Evolutionary conservation across 441 rosid genomes (phyloP).

Genomic region (Populus hybrid): DNA sequence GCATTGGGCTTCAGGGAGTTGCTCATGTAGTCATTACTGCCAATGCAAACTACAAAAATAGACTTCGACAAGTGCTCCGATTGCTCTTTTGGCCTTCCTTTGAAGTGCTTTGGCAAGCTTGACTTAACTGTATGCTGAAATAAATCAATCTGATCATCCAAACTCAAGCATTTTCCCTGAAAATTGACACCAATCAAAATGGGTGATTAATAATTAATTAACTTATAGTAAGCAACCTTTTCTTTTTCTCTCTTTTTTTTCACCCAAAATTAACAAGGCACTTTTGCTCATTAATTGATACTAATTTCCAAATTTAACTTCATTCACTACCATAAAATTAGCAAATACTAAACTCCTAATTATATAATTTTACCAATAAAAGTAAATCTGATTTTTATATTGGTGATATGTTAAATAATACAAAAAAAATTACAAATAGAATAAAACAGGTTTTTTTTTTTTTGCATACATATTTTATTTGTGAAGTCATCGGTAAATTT

Average conservation of each 20-base stretch:
- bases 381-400: accelerated
- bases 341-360: too few species aligned
- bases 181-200: not conserved
- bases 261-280: too few species aligned
- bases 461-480: too few species aligned
- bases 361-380: too few species aligned
- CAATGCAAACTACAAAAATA: slow-evolving; percentile 24
- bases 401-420: too few species aligned
- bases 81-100: not conserved
- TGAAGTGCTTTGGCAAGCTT: slow-evolving; percentile 18
- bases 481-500: too few species aligned
- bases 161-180: slow-evolving; percentile 43
- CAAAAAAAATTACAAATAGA: too few species aligned
- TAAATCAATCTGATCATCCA: slow-evolving; percentile 34
- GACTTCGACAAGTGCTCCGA: slow-evolving; percentile 32
- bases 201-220: not conserved
- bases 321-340: too few species aligned
- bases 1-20: slow-evolving; percentile 15
- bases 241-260: not conserved
- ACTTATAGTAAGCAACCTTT: too few species aligned
- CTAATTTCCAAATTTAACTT: too few species aligned
- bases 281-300: too few species aligned
- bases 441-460: too few species aligned
- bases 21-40: slow-evolving; percentile 42
- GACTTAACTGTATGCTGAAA: slow-evolving; percentile 13